Percentiles rank a stretch among this genome's conserved stretches.
These are phyloP conservation scores for Xylaria sp. DNA, from an alignment of 2,329 filamentous ascomycete genomes.

Conservation along the genomic window DNA sequence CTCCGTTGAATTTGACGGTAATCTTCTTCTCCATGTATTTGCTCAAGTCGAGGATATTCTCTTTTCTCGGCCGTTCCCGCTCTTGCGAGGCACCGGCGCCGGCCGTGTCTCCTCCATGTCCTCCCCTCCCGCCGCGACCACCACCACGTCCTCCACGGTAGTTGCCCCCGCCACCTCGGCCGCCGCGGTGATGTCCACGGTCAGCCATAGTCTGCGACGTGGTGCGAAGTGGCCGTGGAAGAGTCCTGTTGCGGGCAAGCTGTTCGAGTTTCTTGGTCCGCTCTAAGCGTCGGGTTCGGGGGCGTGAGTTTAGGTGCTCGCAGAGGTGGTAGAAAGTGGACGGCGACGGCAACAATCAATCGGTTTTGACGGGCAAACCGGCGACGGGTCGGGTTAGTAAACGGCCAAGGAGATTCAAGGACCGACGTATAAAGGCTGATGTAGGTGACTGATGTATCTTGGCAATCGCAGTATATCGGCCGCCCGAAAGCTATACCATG, in stretches of 20 bases:
- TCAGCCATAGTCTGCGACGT: slow-evolving; percentile 53
- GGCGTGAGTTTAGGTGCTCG: background rate
- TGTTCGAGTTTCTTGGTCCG: background rate
- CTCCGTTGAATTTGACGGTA: slow-evolving; percentile 94
- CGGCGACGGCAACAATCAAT: background rate
- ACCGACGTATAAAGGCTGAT: background rate
- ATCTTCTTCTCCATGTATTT: slow-evolving; percentile 99
- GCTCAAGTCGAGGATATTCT: slow-evolving; percentile 92
- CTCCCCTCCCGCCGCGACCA: slow-evolving; percentile 48
- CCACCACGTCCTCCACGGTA: slow-evolving; percentile 49
- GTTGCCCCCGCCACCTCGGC: slow-evolving; percentile 50
- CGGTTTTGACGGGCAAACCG: slow-evolving; percentile 16
- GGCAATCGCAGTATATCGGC: background rate
- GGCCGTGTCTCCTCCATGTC: slow-evolving; percentile 50
- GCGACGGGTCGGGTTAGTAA: slow-evolving; percentile 8
- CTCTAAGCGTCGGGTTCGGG: background rate
- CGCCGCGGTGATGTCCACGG: slow-evolving; percentile 55
- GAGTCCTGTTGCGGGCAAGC: background rate
- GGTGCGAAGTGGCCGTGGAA: slow-evolving; percentile 7
- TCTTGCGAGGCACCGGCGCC: slow-evolving; percentile 54
- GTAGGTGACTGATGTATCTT: background rate
- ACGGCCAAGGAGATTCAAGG: slow-evolving; percentile 8
- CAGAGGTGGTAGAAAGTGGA: background rate
- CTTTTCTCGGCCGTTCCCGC: slow-evolving; percentile 88
- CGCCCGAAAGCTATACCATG: background rate